These are phyloP conservation scores for Diutina rugosa DNA, from an alignment of 1,139 yeast species.

Conservation along the genomic window DNA sequence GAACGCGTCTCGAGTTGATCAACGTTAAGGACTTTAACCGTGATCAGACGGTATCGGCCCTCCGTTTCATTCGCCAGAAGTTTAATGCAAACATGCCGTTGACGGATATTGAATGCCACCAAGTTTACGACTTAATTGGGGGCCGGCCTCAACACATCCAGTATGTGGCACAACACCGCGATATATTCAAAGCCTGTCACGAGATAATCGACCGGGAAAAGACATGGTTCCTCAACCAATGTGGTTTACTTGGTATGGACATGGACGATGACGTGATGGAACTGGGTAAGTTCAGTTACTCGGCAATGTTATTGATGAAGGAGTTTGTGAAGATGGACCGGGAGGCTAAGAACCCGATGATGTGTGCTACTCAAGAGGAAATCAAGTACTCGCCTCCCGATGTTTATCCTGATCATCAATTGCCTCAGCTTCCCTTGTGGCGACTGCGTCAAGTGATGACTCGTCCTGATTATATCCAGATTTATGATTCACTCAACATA, in stretches of 20 bases:
- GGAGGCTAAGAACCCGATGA: slow-evolving; percentile 8
- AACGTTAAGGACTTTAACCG: slow-evolving; percentile 58
- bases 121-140: slow-evolving; percentile 61
- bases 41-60: slow-evolving; percentile 41
- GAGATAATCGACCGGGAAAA: slow-evolving; percentile 66
- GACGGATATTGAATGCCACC: slow-evolving; percentile 21
- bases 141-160: slow-evolving; percentile 79
- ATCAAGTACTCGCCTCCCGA: slow-evolving; percentile 1
- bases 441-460: slow-evolving; percentile 80
- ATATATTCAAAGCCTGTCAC: slow-evolving; percentile 54
- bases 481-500: slow-evolving; percentile 61
- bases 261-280: slow-evolving; percentile 93
- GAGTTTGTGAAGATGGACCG: slow-evolving; percentile 63
- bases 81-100: slow-evolving; percentile 20
- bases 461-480: slow-evolving; percentile 66
- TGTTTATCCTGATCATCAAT: slow-evolving; percentile 27
- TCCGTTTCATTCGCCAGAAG: slow-evolving; percentile 37
- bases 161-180: slow-evolving; percentile 55
- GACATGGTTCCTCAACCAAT: slow-evolving; percentile 77
- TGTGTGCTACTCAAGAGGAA: slow-evolving; percentile 1
- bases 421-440: slow-evolving; percentile 75
- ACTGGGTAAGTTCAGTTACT: slow-evolving; percentile 62
- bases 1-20: slow-evolving; percentile 63
- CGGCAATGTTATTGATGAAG: slow-evolving; percentile 66
- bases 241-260: slow-evolving; percentile 60